Base-by-base conservation (phyloP, 768 basidiomycete species). In the Psilocybe cyanescens region DNA sequence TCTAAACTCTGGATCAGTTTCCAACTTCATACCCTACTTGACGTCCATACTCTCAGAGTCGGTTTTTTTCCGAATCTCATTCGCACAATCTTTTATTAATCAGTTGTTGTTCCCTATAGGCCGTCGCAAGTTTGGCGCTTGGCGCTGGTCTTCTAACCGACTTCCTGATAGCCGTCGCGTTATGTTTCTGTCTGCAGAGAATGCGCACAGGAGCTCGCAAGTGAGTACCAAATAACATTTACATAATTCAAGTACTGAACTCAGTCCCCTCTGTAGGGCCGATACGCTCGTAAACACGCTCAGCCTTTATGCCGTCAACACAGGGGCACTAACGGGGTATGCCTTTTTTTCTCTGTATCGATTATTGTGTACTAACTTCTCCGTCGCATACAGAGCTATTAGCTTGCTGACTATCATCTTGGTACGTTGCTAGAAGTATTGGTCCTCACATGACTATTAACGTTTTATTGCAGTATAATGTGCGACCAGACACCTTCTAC, bases 261-360 rank as follows among this genome's bases (percentile, higher is more conserved):
- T 5, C 35, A 9, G 8, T 33, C 14, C 24, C 24, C 24, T 49
- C 30, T 33, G 17, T 67, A 88, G 86, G 55, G 79, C 82, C 30
- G 81, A 88, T 69, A 79, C 84, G 1, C 72, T 88, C n/a, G 80
- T 89, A 37, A 85, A 83, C 61, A 78, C 67, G 2, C 72, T 90
- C 31, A 84, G 77, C 7, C 66, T 85, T n/a, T 87, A 87, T 60
- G 86, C 87, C 14, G 73, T 89, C 45, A 87, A 85, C 62, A 89
- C 87, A 0, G 88, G 88, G 17, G 74, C 77, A 4, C 57, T 88
- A 53, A 86, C 86, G n/a, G 85, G 85, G 86, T 82, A 65, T 51
- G 49, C 19, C 12, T 46, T 11, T 41, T 29, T 29, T 37, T 12
- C 39, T 9, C 29, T 46, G n/a, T n/a, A 28, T 14, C 8, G n/a